Conservation (phyloP, 2,329 filamentous ascomycete species). For the Botryotinia convoluta region DNA sequence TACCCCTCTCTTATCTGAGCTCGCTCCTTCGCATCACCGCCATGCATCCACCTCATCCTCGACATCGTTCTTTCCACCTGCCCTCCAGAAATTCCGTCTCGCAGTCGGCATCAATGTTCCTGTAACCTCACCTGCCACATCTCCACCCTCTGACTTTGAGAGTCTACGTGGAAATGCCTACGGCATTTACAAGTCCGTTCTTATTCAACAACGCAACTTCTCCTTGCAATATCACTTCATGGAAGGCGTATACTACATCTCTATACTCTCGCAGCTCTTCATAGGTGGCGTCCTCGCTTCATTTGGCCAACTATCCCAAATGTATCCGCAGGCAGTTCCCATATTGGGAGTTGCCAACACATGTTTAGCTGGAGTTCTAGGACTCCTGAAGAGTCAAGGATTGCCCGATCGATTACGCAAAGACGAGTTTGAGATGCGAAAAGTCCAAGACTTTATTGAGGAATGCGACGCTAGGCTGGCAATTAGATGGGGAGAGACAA, state of each 20-base stretch:
- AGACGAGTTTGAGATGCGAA: conserved; percentile 47
- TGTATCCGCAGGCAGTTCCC: conserved; percentile 53
- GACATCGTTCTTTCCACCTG: not conserved
- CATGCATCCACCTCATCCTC: not conserved
- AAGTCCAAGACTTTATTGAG: conserved; percentile 53
- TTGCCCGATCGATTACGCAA: conserved; percentile 48
- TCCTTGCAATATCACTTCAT: conserved; percentile 40
- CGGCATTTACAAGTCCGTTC: conserved; percentile 42
- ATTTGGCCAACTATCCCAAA: conserved; percentile 46
- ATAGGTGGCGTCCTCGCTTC: conserved; percentile 49
- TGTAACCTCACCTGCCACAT: not conserved
- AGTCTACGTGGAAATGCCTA: conserved; percentile 22
- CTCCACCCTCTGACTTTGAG: conserved; percentile 26
- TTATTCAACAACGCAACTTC: conserved; percentile 39
- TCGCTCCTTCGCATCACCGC: not conserved
- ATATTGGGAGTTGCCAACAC: conserved; percentile 62
- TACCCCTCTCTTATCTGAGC: conserved; percentile 2
- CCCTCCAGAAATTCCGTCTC: conserved; percentile 6
- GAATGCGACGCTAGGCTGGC: conserved; percentile 50
- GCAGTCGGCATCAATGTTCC: conserved; percentile 11
- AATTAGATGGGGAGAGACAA: conserved; percentile 24
- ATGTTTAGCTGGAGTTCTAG: conserved; percentile 59
- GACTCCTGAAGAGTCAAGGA: conserved; percentile 52
- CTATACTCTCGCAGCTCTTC: conserved; percentile 47
- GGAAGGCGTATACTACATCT: conserved; percentile 43